Conservation (phyloP, 2,329 filamentous ascomycete species). For the Verticillium zaregamsianum region DNA sequence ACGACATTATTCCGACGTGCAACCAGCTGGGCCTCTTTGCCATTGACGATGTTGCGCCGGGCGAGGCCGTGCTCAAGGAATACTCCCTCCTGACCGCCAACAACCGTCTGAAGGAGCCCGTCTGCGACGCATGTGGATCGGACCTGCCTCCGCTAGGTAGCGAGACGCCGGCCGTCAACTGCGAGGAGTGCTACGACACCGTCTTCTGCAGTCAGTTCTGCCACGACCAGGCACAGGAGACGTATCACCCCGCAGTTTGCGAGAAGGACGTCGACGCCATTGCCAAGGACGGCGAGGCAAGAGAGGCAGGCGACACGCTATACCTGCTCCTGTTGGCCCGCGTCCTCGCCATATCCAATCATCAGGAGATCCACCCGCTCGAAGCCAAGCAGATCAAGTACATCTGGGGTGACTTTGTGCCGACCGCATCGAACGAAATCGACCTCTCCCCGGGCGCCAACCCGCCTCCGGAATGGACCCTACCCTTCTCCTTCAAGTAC, state of each 20-base stretch:
- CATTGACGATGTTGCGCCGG: slow-evolving; percentile 70
- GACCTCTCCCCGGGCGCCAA: slow-evolving; percentile 48
- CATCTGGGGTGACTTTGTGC: slow-evolving; percentile 65
- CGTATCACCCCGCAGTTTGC: slow-evolving; percentile 63
- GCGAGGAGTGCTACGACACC: slow-evolving; percentile 59
- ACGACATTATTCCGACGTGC: slow-evolving; percentile 53
- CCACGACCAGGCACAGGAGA: slow-evolving; percentile 50
- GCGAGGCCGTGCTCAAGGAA: slow-evolving; percentile 74
- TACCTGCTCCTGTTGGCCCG: slow-evolving; percentile 61
- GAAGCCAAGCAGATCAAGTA: slow-evolving; percentile 62
- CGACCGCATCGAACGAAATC: slow-evolving; percentile 47
- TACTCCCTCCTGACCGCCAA: slow-evolving; percentile 85
- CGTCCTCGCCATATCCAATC: slow-evolving; percentile 57
- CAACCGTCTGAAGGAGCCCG: slow-evolving; percentile 77
- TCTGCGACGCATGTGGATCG: slow-evolving; percentile 85
- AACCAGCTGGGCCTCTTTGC: slow-evolving; percentile 89
- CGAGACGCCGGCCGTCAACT: slow-evolving; percentile 46
- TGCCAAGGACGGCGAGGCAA: slow-evolving; percentile 58
- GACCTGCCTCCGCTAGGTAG: slow-evolving; percentile 59
- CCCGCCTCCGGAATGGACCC: slow-evolving; percentile 59
- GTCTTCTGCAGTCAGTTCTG: slow-evolving; percentile 63
- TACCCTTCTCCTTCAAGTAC: slow-evolving; percentile 74
- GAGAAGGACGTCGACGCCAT: slow-evolving; percentile 63
- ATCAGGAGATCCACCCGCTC: slow-evolving; percentile 58
- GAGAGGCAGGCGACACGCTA: slow-evolving; percentile 56